Percentiles rank a stretch among this genome's conserved stretches.
phyloP scores from a whole-genome alignment of 169 alveolate species.

The Plasmodium falciparum region DNA sequence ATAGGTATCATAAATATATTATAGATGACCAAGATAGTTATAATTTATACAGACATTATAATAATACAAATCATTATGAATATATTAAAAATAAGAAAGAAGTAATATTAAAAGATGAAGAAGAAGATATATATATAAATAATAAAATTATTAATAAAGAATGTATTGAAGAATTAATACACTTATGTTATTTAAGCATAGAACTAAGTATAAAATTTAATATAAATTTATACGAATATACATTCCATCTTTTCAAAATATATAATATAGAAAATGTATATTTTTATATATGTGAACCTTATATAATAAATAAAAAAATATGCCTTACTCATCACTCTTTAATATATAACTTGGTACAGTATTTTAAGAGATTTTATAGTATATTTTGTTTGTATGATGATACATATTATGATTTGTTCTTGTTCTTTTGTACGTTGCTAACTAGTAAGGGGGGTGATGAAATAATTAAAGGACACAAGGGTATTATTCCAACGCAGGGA shows the following conservation, averaged over 20 bases:
- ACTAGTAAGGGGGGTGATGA: not conserved
- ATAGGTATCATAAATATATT: no score
- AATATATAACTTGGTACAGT: constrained; percentile 6
- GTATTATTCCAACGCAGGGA: no score
- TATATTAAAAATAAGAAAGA: not conserved
- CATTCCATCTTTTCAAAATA: constrained; percentile 11
- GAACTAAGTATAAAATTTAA: constrained; percentile 40
- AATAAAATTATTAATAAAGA: not conserved
- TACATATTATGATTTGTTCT: constrained; percentile 38
- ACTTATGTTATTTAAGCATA: constrained; percentile 20
- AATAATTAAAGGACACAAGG: no score
- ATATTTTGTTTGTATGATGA: constrained; percentile 34
- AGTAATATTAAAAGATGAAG: not conserved
- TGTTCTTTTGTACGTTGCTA: constrained; percentile 30
- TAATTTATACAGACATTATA: no score
- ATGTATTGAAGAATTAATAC: constrained; percentile 21
- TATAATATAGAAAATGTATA: constrained; percentile 28
- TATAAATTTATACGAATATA: constrained; percentile 34
- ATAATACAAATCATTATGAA: no score
- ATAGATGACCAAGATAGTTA: no score
- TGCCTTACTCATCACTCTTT: constrained; percentile 17
- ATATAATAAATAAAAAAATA: constrained; percentile 34
- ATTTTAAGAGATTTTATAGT: constrained; percentile 27
- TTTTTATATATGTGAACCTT: constrained; percentile 35
- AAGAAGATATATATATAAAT: not conserved